Evolutionary conservation across 225 moss, liverwort and hornwort species (phyloP), one percentile per base, ranked within the genome.

Genomic region (Pseudisothecium myosuroides): DNA sequence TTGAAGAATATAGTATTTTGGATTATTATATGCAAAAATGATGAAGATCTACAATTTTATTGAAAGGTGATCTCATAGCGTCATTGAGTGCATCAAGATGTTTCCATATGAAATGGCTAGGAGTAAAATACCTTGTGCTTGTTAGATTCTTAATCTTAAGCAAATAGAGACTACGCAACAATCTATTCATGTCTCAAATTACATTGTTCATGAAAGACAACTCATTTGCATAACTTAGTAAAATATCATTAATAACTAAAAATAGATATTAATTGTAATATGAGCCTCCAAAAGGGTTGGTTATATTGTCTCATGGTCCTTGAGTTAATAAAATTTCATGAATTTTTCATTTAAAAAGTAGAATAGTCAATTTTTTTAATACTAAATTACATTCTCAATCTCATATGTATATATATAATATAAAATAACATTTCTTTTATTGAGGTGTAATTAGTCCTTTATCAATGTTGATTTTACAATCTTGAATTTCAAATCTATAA

Each of bases 11-110:
- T 41, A 2, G 13, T 77, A 28, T 56, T 39, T 29, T 56, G 3
- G 3, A 9, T 29, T 80, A 16, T 4, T 2, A 29, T 17, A 29
- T 39, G 12, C 5, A 80, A 41, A 80, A 13, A 2, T 80, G 29
- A 12, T 28, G 4, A 80, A 19, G 19, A 29, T 80, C 12, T 8
- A 2, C 0, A 29, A 2, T 29, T 20, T 29, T 80, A 29, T 28
- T 19, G 13, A 80, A n/a, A 41, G 2, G 29, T 80, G 6, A 18
- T 59, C 2, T 41, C 1, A 13, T 60, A 59, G 13, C 2, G 0
- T 27, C 5, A n/a, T 80, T 41, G 2, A 28, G 0, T 11, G 2
- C 1, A 3, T 19, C 4, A 41, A 39, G 8, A 5, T 8, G 2
- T 41, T 28, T 59, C 3, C 1, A 18, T 28, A 39, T 19, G 11